A percentile compares a stretch with the other conserved stretches of the same genome.
Evolutionary conservation across 1,284 basidiomycete genomes (phyloP).

Genomic region (Anthracocystis panici-leucophaei): DNA sequence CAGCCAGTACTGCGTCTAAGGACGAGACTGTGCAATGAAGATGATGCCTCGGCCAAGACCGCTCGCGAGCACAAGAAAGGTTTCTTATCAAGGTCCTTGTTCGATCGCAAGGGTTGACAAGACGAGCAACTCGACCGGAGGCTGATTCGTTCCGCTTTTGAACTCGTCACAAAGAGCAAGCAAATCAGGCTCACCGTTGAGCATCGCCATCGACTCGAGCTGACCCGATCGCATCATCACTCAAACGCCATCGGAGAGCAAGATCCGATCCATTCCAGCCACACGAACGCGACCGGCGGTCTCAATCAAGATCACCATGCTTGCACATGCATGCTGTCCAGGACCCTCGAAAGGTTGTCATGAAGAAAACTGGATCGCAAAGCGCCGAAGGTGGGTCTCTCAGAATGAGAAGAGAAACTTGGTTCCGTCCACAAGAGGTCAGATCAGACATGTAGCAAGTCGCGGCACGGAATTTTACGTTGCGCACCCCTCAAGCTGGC

Average conservation of each 20-base stretch:
- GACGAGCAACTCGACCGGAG: neutral
- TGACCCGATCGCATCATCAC: neutral
- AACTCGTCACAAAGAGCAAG: neutral
- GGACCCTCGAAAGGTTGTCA: neutral
- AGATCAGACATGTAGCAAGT: neutral
- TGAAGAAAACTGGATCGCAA: slow-evolving; percentile 11
- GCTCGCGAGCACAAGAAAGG: neutral
- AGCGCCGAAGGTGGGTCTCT: slow-evolving; percentile 1
- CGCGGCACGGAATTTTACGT: slow-evolving; percentile 11
- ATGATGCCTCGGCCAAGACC: neutral
- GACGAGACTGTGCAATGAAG: neutral
- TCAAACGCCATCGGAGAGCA: neutral
- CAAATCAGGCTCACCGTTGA: neutral
- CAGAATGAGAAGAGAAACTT: neutral
- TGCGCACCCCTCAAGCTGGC: neutral
- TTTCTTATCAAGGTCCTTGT: neutral
- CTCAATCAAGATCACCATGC: neutral
- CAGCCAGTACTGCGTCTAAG: neutral
- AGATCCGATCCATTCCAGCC: neutral
- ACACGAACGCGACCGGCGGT: slow-evolving; percentile 6
- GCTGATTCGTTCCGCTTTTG: too few relatives aligned
- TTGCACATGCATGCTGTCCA: neutral
- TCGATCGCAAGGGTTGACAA: slow-evolving; percentile 5
- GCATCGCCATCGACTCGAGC: neutral
- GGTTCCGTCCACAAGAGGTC: neutral